Evolutionary conservation across 1,284 basidiomycete species (phyloP), one percentile per base, ranked within the genome.

Genomic region (Wallemia ichthyophaga): DNA sequence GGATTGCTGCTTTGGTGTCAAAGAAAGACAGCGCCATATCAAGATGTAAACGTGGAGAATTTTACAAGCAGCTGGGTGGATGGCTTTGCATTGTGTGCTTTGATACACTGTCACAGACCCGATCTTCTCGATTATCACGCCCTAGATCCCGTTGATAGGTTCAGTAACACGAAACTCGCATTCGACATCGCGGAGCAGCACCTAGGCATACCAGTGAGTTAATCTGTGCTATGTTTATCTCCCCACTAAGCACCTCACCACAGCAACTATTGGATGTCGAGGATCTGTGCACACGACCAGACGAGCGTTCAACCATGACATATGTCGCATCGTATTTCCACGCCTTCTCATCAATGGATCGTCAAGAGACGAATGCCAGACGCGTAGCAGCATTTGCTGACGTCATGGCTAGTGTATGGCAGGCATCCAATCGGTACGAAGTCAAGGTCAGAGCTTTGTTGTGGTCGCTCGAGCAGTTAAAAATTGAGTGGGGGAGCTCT

Each of bases 1-100:
- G 92, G 89, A 54, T 76, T 98, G 15, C 73, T 98, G 1, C 76
- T 98, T 1, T 98, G 92, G 92, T 95, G 91, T 73, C 92, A 96
- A 68, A 79, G 92, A 60, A 94, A 94, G 72, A 98, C 94, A 0
- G 79, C 78, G 27, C 80, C 82, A 0, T 96, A 98, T 71, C 78
- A 80, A 61, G 85, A 91, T 65, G 91, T 96, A 21, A 73, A 94
- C 59, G 86, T 98, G 7, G 79, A 85, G 71, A 87, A 96, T 68
- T 98, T 98, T 68, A 85, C 85, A 19, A 69, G 78, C 53, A 89
- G 85, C 67, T 98, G 87, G 82, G 82, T 82, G 54, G 86, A 95
- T 68, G 92, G 92, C 48, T 78, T 96, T 61, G 92, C 92, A 56
- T 74, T 98, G 87, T 96, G 92, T 70, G 92, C 92, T 5, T 74